Base-by-base conservation (phyloP, 345 rosid genomes). In the Aegle marmelos region DNA sequence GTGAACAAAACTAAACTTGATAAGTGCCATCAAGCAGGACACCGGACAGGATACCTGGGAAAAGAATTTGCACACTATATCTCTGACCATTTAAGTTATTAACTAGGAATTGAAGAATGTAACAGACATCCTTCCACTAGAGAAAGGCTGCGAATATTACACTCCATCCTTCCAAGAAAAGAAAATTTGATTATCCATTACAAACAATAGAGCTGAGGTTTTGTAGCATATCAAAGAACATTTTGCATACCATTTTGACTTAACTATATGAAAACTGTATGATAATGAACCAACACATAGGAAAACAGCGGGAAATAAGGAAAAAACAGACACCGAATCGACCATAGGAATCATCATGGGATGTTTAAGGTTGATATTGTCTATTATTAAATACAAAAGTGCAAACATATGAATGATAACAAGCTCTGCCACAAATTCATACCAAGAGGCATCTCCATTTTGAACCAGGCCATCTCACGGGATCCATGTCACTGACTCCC, bases 401-500 rank as follows among this genome's bases (percentile, higher is more conserved):
- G 2, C 7, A 62, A 39, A 62, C 37, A 31, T 22, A 39, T 33
- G 14, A 41, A 25, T 16, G 31, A 39, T 65, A 72, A 25, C 9
- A 56, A 56, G 57, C 57, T 54, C 57, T 27, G 19, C 9, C 16
- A 53, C 48, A 70, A 48, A 30, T 3, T 68, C 80, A 64, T 89
- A 95, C 99, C 93, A 78, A 37, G 67, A 96, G 90, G 85, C 98
- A 91, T 88, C 93, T 89, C 99, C 99, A 96, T 86, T 93, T 96
- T 21, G 99, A 96, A 76, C 91, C 89, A 75, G 95, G 92, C 99
- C 99, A 96, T 81, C 98, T 83, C 72, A 82, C 74, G 78, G 98
- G 98, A 87, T 96, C 99, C 58, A 90, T 72, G 73, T 96, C 99
- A 75, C 91, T 88, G 75, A 93, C 80, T 69, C 95, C 92, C 53